phyloP scores from a whole-genome alignment of 169 alveolate species.

The Cryptosporidium tyzzeri region DNA sequence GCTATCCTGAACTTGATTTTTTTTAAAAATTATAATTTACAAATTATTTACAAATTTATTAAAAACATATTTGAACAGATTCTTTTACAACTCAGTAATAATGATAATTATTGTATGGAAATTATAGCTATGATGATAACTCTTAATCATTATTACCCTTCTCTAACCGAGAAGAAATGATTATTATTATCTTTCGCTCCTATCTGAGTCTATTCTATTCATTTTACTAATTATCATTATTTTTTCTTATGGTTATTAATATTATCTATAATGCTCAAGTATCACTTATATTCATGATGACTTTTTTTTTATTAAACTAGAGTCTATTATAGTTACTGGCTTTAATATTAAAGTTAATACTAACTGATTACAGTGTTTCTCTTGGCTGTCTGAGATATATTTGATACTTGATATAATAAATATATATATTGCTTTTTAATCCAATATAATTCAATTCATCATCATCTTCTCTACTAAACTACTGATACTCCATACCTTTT shows the following conservation, averaged over 20 bases:
- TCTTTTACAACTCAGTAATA: background rate
- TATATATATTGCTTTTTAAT: background rate
- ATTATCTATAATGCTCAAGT: background rate
- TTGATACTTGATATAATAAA: background rate
- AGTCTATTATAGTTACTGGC: slow-evolving; percentile 70
- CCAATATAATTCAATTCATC: too few species aligned
- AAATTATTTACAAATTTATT: too few species aligned
- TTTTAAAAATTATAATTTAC: background rate
- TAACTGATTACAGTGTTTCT: slow-evolving; percentile 69
- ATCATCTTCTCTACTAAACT: background rate
- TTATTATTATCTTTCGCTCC: slow-evolving; percentile 68
- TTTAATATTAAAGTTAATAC: slow-evolving; percentile 14
- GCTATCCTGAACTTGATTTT: slow-evolving; percentile 68
- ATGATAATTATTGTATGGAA: background rate
- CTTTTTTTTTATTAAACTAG: slow-evolving; percentile 32
- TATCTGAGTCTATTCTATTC: slow-evolving; percentile 59
- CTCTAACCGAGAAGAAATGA: background rate
- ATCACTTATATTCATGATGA: slow-evolving; percentile 45
- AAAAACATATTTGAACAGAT: too few species aligned
- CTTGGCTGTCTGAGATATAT: slow-evolving; percentile 75
- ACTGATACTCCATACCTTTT: background rate
- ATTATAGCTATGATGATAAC: slow-evolving; percentile 40
- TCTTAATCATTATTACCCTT: slow-evolving; percentile 1
- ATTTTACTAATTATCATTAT: background rate
- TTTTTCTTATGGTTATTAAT: background rate